phyloP scores from a whole-genome alignment of 73 alveolate genomes.

The Paramecium biaurelia region DNA sequence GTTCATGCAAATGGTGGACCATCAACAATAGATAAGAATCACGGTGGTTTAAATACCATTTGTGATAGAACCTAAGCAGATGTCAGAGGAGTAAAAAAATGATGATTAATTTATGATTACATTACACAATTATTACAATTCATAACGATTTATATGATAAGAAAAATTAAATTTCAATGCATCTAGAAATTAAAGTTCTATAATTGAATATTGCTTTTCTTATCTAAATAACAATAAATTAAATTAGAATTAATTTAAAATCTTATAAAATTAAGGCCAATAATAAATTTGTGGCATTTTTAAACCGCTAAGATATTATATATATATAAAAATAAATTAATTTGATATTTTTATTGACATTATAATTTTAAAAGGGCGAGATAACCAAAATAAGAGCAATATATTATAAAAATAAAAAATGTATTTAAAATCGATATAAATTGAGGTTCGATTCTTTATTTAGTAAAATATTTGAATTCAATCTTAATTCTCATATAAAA shows the following conservation, averaged over 20 bases:
- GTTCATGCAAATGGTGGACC: constrained; percentile 87
- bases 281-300: no score
- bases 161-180: no score
- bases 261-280: no score
- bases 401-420: no score
- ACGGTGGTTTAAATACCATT: constrained; percentile 46
- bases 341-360: no score
- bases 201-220: no score
- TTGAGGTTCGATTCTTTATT: not conserved
- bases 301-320: no score
- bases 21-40: constrained; percentile 50
- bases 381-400: no score
- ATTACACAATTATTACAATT: not conserved
- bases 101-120: not conserved
- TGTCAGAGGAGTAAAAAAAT: constrained; percentile 65
- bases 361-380: no score
- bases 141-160: not conserved
- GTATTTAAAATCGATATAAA: no score
- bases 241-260: no score
- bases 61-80: constrained; percentile 64
- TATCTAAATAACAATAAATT: not conserved
- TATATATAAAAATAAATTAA: no score
- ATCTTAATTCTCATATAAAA: not conserved
- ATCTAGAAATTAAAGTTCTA: not conserved
- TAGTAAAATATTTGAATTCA: not conserved